These are phyloP conservation scores for Pugionium cornutum DNA, from an alignment of 345 rosid species.

Conservation along the genomic window DNA sequence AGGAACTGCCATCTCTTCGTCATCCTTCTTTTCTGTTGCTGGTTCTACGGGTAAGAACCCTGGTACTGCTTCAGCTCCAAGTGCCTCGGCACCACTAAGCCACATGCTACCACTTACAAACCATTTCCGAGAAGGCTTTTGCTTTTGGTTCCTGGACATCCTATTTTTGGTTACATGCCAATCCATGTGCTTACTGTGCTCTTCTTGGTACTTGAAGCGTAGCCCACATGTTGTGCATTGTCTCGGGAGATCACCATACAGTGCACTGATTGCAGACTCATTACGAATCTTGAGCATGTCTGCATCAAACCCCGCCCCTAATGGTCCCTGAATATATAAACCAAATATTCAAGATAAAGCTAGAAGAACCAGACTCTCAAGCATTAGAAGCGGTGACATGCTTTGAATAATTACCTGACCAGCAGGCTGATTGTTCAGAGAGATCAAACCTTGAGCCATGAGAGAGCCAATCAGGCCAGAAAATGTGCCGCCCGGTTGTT, in stretches of 20 bases:
- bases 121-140: constrained; percentile 96
- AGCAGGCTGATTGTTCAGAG: constrained; percentile 59
- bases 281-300: constrained; percentile 84
- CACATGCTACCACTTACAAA: constrained; percentile 94
- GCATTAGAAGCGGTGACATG: constrained; percentile 14
- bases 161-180: constrained; percentile 99
- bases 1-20: constrained; percentile 93
- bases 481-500: constrained; percentile 56
- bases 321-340: constrained; percentile 57
- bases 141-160: constrained; percentile 92
- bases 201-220: constrained; percentile 90
- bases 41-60: constrained; percentile 81
- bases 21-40: constrained; percentile 74
- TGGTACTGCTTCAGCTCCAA: constrained; percentile 90
- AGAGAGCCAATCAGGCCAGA: constrained; percentile 85
- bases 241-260: constrained; percentile 89
- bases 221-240: constrained; percentile 98
- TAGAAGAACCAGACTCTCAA: constrained; percentile 13
- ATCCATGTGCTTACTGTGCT: constrained; percentile 98
- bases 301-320: constrained; percentile 75
- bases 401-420: constrained; percentile 63
- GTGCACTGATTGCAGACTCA: constrained; percentile 72
- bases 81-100: constrained; percentile 98
- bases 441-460: constrained; percentile 90
- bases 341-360: constrained; percentile 38